Evolutionary conservation across 345 rosid species (phyloP).

Genomic region (Gossypium mustelinum): DNA sequence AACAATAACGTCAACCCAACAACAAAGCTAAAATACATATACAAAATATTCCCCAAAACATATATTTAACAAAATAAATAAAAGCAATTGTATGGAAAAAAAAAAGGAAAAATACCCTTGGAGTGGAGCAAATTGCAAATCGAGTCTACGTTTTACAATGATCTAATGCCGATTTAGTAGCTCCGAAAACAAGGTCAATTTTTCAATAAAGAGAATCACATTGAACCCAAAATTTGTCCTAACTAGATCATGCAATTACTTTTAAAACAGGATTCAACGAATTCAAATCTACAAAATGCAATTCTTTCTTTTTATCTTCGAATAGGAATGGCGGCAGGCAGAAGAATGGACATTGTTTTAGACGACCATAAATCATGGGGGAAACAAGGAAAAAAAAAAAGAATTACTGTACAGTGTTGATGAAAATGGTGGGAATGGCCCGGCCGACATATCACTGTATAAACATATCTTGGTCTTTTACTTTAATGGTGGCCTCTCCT

Average conservation of each 20-base stretch:
- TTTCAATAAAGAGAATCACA: background rate
- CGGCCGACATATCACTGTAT: background rate
- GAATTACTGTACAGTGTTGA: conserved; percentile 30
- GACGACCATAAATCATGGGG: background rate
- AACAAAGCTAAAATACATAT: no score
- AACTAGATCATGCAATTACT: background rate
- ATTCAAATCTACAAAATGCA: background rate
- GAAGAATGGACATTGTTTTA: background rate
- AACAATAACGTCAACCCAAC: no score
- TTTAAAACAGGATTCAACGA: background rate
- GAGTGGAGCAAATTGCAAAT: background rate
- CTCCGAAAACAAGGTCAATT: background rate
- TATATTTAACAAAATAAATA: no score
- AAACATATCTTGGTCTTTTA: background rate
- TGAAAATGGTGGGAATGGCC: conserved; percentile 8
- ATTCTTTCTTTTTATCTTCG: background rate
- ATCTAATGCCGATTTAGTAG: background rate
- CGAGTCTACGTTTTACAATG: background rate
- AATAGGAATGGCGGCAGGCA: background rate
- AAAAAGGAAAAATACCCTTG: no score
- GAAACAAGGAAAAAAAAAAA: background rate
- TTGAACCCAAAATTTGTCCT: background rate
- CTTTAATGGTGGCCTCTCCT: conserved; percentile 68
- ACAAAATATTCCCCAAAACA: no score
- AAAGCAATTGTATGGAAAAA: no score